Conservation (phyloP, 805 yeast genomes). For the Kuraishia ogatae region DNA sequence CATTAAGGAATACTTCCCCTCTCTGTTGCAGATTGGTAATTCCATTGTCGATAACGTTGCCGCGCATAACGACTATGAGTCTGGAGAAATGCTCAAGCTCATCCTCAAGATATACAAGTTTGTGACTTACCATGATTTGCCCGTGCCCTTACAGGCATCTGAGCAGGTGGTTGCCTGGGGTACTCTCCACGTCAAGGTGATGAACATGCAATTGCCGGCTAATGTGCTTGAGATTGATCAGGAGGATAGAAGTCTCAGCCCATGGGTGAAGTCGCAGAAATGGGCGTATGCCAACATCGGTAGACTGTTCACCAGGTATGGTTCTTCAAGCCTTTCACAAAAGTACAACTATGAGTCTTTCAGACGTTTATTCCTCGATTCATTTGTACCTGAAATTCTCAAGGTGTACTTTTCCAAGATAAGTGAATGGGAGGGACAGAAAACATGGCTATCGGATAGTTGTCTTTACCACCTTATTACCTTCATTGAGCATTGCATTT, state of each 20-base stretch:
- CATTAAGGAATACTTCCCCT: constrained; percentile 58
- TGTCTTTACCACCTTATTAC: constrained; percentile 56
- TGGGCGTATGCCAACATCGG: constrained; percentile 5
- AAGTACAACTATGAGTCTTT: constrained; percentile 56
- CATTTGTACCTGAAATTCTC: constrained; percentile 69
- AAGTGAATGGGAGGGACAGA: constrained; percentile 61
- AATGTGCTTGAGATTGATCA: constrained; percentile 41
- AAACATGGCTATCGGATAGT: constrained; percentile 62
- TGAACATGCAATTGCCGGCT: constrained; percentile 50
- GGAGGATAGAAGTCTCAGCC: constrained; percentile 41
- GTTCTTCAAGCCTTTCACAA: constrained; percentile 30
- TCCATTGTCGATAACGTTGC: constrained; percentile 31
- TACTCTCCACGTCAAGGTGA: constrained; percentile 61
- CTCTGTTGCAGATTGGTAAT: constrained; percentile 57
- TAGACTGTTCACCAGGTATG: constrained; percentile 3
- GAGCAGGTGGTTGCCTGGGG: constrained; percentile 61
- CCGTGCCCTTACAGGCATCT: constrained; percentile 49
- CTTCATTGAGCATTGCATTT: constrained; percentile 55
- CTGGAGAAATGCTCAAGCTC: constrained; percentile 69
- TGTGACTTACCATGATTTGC: constrained; percentile 73
- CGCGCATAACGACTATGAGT: constrained; percentile 15
- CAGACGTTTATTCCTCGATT: constrained; percentile 39
- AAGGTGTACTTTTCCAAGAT: constrained; percentile 55
- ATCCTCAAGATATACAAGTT: constrained; percentile 76
- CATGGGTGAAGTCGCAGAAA: constrained; percentile 45